Conservation (phyloP, 2,329 filamentous ascomycete species). For the Talaromyces sp. region DNA sequence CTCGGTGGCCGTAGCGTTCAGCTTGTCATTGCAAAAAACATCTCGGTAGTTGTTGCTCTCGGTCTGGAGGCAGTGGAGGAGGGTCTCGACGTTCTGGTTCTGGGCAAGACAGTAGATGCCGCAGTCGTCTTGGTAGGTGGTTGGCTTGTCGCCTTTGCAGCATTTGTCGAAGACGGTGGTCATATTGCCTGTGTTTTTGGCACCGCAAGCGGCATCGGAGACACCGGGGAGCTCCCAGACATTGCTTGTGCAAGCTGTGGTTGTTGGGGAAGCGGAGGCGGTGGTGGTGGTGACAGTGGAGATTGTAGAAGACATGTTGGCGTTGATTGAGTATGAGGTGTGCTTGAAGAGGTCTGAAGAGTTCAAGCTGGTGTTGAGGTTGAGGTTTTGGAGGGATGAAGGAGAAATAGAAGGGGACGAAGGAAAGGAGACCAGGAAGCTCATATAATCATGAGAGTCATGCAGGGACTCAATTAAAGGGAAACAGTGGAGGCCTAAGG, state of each 20-base stretch:
- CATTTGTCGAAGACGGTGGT: slow-evolving; percentile 50
- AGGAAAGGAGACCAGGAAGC: background rate
- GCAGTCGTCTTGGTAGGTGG: slow-evolving; percentile 53
- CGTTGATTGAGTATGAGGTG: background rate
- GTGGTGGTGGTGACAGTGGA: slow-evolving; percentile 14
- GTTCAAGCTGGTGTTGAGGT: background rate
- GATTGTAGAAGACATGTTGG: slow-evolving; percentile 1
- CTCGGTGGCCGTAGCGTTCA: slow-evolving; percentile 45
- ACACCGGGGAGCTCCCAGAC: slow-evolving; percentile 48
- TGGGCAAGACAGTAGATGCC: slow-evolving; percentile 55
- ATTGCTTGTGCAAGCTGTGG: slow-evolving; percentile 26
- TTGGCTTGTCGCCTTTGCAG: slow-evolving; percentile 50
- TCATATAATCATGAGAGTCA: too few species aligned
- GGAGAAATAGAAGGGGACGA: background rate
- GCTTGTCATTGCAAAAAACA: slow-evolving; percentile 50
- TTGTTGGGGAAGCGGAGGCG: slow-evolving; percentile 21
- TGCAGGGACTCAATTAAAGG: background rate
- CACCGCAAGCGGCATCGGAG: slow-evolving; percentile 50
- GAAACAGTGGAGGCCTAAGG: background rate
- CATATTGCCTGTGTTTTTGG: slow-evolving; percentile 45
- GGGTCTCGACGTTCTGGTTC: slow-evolving; percentile 40
- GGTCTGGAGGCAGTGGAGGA: slow-evolving; percentile 45
- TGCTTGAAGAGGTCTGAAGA: background rate
- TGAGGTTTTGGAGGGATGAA: background rate
- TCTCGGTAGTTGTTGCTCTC: slow-evolving; percentile 41